Base-by-base conservation (phyloP, 306 rosid genomes). In the Quillaja saponaria region DNA sequence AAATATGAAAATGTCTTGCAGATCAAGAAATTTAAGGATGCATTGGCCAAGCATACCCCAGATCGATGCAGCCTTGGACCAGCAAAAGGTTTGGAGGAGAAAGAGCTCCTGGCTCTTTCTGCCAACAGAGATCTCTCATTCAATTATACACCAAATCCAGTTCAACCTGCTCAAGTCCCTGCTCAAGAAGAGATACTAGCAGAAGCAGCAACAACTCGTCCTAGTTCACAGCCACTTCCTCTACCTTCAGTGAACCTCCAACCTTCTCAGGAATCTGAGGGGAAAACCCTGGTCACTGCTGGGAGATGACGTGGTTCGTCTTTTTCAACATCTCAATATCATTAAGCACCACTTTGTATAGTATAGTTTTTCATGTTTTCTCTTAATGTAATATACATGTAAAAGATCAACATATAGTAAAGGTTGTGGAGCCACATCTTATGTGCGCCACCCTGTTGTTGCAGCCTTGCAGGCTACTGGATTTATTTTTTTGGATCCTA, bases 1-100 rank as follows among this genome's bases (percentile, higher is more conserved):
- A 61, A 70, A 13, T 55, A 40, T 73, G 34, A 42, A 54, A 13
- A 19, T 61, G 31, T 31, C 62, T 57, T 21, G 42, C 84, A 92
- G 98, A 84, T 92, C 63, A 88, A 88, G 84, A 91, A 91, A 76
- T 91, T 91, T 40, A 91, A 49, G 77, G 95, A 88, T 69, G 98
- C 98, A 48, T 76, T 92, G 50, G 84, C 94, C 59, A 88, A 92
- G 70, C 95, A 92, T 83, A 69, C 78, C 49, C 79, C 96, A 0
- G 89, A 84, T 11, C 78, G 98, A 20, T 88, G 96, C 76, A 86
- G 98, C 73, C 81, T 92, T 31, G 90, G 77, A 0, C 98, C 96
- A 25, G 66, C 84, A 20, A 87, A 79, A 73, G 98, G 98, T 63
- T 72, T 92, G 79, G 98, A 88, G 70, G 96, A 92, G 87, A 86